Evolutionary conservation across 2,329 filamentous ascomycete species (phyloP), one percentile per base, ranked within the genome.

Genomic region (Meredithiella fracta): DNA sequence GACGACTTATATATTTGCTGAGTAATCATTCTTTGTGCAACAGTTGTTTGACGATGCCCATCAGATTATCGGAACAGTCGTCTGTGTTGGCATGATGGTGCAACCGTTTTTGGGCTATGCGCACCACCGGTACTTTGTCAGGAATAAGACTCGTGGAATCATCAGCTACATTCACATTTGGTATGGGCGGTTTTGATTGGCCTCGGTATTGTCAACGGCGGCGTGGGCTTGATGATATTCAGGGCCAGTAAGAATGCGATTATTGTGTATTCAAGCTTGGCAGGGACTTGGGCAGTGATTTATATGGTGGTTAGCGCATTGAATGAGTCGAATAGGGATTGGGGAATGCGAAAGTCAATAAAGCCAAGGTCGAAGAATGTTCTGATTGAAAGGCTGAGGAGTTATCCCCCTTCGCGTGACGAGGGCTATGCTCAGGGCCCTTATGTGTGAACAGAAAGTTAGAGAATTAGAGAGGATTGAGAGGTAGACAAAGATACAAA

Each of bases 191-290:
- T 62, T 68, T 65, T 83, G 47, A 76, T 85, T 60, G 56, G 76
- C 17, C 63, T 83, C 2, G 80, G 78, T 25, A 70, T 83, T 47
- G 64, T 83, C 61, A 84, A 84, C 62, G 81, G 80, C 56, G 81
- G 80, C 0, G 65, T 84, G 3, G 81, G 81, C 2, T 67, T 85
- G 26, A 59, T 73, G 60, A 68, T 81, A 15, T 70, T 75, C 0
- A 60, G 61, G 15, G 70, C 72, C 0, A 60, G 66, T 0, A 65
- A 59, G 2, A 62, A 64, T 9, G 72, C 73, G 47, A 65, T 76
- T 54, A 71, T 78, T 51, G 75, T 73, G 0, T 84, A 83, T 64
- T 66, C 72, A 0, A 73, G 82, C 3, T 66, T 82, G 25, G 71
- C 78, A 0, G 76, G 67, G 7, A 61, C 81, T 8, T 62, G 78